These are phyloP conservation scores for Naganishia sp. DNA, from an alignment of 1,284 basidiomycete species.

Conservation along the genomic window DNA sequence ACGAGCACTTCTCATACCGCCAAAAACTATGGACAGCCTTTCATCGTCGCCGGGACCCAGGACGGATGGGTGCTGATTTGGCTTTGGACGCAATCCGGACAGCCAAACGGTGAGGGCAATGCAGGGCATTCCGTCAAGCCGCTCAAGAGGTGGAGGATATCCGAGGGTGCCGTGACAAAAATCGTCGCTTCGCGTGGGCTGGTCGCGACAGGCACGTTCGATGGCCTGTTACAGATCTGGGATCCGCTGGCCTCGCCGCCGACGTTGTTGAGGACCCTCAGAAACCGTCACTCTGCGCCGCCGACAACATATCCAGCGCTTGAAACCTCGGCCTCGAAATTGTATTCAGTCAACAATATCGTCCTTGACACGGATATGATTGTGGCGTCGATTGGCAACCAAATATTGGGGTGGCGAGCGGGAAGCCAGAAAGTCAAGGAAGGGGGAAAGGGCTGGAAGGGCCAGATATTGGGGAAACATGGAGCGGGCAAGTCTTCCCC, in stretches of 20 bases:
- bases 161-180: slow-evolving; percentile 45
- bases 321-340: slow-evolving; percentile 40
- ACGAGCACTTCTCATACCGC: background rate
- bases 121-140: slow-evolving; percentile 30
- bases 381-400: slow-evolving; percentile 47
- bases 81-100: slow-evolving; percentile 39
- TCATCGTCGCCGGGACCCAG: slow-evolving; percentile 45
- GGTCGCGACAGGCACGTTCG: slow-evolving; percentile 46
- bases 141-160: slow-evolving; percentile 43
- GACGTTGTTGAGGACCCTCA: slow-evolving; percentile 36
- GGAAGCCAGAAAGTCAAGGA: slow-evolving; percentile 46
- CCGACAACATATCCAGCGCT: slow-evolving; percentile 40
- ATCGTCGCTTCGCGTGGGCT: slow-evolving; percentile 45
- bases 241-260: slow-evolving; percentile 46
- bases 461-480: slow-evolving; percentile 37
- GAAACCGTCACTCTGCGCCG: slow-evolving; percentile 40
- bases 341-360: slow-evolving; percentile 49
- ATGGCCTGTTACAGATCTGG: slow-evolving; percentile 47
- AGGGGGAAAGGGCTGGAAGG: slow-evolving; percentile 41
- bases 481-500: slow-evolving; percentile 29
- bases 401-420: slow-evolving; percentile 50
- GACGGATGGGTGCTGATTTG: slow-evolving; percentile 45
- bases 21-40: slow-evolving; percentile 39
- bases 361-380: slow-evolving; percentile 51
- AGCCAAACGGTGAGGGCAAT: background rate